Percentiles rank a stretch among this genome's conserved stretches.
Conservation (phyloP, 1,284 basidiomycete species). For the Ustilago shanxiensis region DNA sequence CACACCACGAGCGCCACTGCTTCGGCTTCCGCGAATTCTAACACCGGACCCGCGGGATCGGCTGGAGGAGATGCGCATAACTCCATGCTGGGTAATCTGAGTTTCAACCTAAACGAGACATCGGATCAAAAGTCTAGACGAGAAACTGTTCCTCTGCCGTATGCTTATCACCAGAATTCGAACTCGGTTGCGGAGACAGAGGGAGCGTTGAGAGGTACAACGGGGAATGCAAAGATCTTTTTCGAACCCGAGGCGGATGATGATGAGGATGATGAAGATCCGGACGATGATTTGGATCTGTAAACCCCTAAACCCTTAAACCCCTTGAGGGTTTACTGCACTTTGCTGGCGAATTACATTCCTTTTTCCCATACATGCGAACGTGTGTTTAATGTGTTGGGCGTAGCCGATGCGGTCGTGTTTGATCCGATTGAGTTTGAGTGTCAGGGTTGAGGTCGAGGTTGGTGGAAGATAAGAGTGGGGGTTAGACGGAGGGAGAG, state of each 20-base stretch:
- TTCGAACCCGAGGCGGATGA: constrained; percentile 66
- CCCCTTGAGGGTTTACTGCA: no score
- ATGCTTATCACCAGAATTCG: constrained; percentile 54
- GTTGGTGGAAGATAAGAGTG: no score
- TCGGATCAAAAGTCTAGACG: constrained; percentile 47
- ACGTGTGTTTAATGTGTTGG: no score
- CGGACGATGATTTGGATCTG: constrained; percentile 65
- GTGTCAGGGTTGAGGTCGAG: no score
- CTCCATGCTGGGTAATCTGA: constrained; percentile 44
- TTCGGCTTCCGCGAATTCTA: neutral
- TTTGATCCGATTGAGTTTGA: no score
- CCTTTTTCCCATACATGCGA: neutral
- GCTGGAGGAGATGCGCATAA: constrained; percentile 27
- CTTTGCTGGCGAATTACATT: neutral
- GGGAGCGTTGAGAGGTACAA: constrained; percentile 43
- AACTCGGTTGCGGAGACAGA: neutral
- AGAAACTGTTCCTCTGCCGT: constrained; percentile 60
- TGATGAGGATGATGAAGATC: constrained; percentile 67
- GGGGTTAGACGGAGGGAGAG: no score
- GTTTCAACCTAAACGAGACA: constrained; percentile 62
- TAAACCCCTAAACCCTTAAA: no score
- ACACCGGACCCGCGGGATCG: neutral
- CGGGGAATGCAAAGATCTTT: constrained; percentile 62
- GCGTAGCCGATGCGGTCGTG: no score
- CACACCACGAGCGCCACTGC: neutral